These are phyloP conservation scores for Cladosporium oxysporum DNA, from an alignment of 2,329 filamentous ascomycete species.

Conservation along the genomic window DNA sequence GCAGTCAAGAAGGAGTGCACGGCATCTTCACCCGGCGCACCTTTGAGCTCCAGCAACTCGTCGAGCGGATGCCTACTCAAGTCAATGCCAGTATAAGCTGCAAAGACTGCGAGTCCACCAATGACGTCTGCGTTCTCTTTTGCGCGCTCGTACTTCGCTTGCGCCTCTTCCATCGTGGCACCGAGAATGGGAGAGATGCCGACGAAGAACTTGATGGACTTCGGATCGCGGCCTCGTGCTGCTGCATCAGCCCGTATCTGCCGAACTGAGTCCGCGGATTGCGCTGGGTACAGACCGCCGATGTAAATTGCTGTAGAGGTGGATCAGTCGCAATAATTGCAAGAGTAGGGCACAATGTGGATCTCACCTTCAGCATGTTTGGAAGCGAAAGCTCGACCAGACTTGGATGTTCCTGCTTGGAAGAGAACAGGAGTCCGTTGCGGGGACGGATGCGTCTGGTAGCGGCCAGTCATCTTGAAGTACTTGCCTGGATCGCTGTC, in stretches of 20 bases:
- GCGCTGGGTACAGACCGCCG: neutral
- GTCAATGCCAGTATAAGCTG: constrained; percentile 71
- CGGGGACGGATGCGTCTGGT: constrained; percentile 55
- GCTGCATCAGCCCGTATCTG: neutral
- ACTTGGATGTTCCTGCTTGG: constrained; percentile 66
- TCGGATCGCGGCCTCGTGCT: constrained; percentile 54
- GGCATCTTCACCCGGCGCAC: neutral
- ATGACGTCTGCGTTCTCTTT: constrained; percentile 61
- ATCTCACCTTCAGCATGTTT: constrained; percentile 57
- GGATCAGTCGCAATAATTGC: neutral
- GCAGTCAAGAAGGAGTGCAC: neutral
- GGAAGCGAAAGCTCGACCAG: constrained; percentile 65
- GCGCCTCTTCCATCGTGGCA: constrained; percentile 63
- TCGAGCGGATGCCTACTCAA: constrained; percentile 36
- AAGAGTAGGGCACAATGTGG: constrained; percentile 63
- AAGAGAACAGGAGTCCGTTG: constrained; percentile 67
- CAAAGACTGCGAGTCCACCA: constrained; percentile 68
- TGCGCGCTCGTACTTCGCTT: constrained; percentile 62
- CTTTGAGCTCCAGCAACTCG: constrained; percentile 1
- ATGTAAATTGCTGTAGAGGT: neutral
- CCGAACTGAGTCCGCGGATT: neutral
- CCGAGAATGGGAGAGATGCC: constrained; percentile 66
- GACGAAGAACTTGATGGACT: constrained; percentile 66
- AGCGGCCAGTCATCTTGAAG: neutral
- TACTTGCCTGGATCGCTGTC: neutral